A percentile compares a stretch with the other conserved stretches of the same genome.
Evolutionary conservation across 352 stramenopile genomes (phyloP).

Genomic region (Hyaloperonospora arabidopsidis): DNA sequence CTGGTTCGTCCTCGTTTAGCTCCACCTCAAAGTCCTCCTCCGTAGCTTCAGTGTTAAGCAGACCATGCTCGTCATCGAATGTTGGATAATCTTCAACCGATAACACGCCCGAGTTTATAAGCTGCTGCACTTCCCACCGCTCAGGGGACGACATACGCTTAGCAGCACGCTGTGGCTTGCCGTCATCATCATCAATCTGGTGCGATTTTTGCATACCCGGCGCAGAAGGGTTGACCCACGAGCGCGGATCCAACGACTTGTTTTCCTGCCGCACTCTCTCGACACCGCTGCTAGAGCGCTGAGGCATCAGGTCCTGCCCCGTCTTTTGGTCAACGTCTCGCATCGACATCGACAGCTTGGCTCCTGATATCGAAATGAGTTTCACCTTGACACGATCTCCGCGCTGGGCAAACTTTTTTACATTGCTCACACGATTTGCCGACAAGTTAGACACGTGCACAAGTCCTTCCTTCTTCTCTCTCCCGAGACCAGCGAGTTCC

Average conservation of each 20-base stretch:
- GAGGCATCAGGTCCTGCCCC: conserved; percentile 91
- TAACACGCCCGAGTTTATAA: conserved; percentile 98
- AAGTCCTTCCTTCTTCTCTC: conserved; percentile 85
- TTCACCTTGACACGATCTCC: conserved; percentile 95
- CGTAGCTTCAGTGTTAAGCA: conserved; percentile 75
- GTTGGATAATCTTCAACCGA: conserved; percentile 96
- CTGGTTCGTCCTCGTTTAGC: conserved; percentile 94
- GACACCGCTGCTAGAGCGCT: conserved; percentile 65
- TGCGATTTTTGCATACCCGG: conserved; percentile 69
- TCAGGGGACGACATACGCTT: conserved; percentile 94
- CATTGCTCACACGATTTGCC: conserved; percentile 75
- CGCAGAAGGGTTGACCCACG: conserved; percentile 82
- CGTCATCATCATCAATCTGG: conserved; percentile 58
- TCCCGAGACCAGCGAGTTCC: conserved; percentile 70
- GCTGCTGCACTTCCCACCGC: conserved; percentile 94
- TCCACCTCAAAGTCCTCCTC: conserved; percentile 91
- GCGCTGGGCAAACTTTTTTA: conserved; percentile 81
- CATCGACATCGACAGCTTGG: conserved; percentile 92
- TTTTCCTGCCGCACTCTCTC: conserved; percentile 47
- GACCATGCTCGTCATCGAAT: conserved; percentile 90
- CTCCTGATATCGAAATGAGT: conserved; percentile 88
- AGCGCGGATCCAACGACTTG: conserved; percentile 44
- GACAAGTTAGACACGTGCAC: conserved; percentile 93
- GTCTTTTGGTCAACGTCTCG: conserved; percentile 96
- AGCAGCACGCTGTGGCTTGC: conserved; percentile 55